Evolutionary conservation across 257 asterid species (phyloP), one percentile per base, ranked within the genome.

Genomic region (Dorcoceras hygrometricum): DNA sequence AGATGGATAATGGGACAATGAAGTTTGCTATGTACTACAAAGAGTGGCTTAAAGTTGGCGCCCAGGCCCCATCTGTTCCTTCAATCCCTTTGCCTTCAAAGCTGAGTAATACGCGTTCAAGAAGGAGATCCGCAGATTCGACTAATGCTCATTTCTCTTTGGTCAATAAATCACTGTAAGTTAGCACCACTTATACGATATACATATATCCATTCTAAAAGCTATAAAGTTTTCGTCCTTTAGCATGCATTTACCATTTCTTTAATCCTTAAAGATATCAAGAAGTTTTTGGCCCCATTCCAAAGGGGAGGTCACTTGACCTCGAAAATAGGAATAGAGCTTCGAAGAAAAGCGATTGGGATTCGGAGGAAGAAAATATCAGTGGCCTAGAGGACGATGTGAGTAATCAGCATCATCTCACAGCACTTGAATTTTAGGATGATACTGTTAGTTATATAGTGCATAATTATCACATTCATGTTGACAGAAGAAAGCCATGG

Each of bases 1-100:
- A 71, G 57, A 82, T 88, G 87, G 96, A 90, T 75, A 64, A 22
- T 63, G 91, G 97, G 5, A 90, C 97, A 0, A 2, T 55, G 55
- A 80, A 76, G 71, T 86, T 86, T 68, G 93, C 97, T 67, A 28
- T 68, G 4, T 90, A 88, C 69, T 91, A 88, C 68, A 83, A 74
- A 50, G 87, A 88, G 55, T 91, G 96, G 96, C 91, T 91, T 23
- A 86, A 85, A 74, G 71, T 82, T 46, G 95, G 96, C 57, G 84
- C 82, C 28, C 84, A 77, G 46, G 76, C 86, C 65, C 96, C 97
- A 23, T 61, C 88, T 23, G 23, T 84, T 75, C 97, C 96, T 53
- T 72, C 85, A 0, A 86, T 88, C 28, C 86, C 87, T 26, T 79
- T 86, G 82, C 91, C 96, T 64, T 76, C 82, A 1, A 74, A 62